Base-by-base conservation (phyloP, 768 basidiomycete genomes). In the Psilocybe cubensis region DNA sequence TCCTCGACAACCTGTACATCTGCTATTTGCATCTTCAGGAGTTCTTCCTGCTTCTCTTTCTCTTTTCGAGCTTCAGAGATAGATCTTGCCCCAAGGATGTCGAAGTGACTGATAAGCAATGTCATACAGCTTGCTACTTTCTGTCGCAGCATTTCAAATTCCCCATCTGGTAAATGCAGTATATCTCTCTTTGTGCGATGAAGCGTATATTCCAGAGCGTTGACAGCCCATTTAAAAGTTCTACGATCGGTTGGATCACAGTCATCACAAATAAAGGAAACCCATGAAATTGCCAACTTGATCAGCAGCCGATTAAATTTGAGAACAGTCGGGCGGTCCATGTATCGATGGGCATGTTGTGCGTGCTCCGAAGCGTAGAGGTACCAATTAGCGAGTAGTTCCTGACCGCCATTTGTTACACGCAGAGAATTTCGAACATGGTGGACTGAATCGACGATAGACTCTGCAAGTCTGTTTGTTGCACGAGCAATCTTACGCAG, bases 161-260 rank as follows among this genome's bases (percentile, higher is more conserved):
- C 93, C 57, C 89, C 85, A 56, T 86, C 83, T 11, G 92, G 89
- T 50, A 98, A 82, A 23, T 96, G 88, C 10, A 97, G 81, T 63
- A 99, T 98, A 70, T 91, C 92, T 54, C 92, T 87, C 61, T 88
- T 84, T 12, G 95, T 98, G 54, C 96, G 88, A 58, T 88, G 83
- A 57, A 93, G 84, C 1, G 94, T 88, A 68, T 95, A 98, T 68
- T 97, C 94, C 27, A 99, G 84, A 2, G 97, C 96, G 56, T 89
- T 92, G 52, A 99, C 95, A 7, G 97, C 96, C 96, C 96, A 98
- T 69, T 92, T 90, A 82, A 99, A 99, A 0, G 94, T 98, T 71
- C 89, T 91, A 56, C 94, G 84, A 71, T 98, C 96, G 29, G 92
- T 90, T 7, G 96, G 94, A 64, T 97, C 92, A 75, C 97, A 99